Conservation (phyloP, 352 stramenopile genomes). For the Elongisporangium undulatum region DNA sequence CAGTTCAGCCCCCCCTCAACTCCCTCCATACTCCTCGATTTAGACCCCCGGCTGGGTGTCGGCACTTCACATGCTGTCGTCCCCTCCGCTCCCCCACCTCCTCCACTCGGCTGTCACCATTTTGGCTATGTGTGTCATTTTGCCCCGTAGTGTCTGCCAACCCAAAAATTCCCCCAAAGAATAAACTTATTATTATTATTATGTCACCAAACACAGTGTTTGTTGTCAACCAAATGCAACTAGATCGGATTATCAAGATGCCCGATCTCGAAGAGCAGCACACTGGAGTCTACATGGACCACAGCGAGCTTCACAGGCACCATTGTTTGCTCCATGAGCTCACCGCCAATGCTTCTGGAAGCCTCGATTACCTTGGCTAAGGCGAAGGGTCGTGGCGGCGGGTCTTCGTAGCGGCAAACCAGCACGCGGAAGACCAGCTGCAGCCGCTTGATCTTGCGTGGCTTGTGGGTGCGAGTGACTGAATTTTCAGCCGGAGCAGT, state of each 20-base stretch:
- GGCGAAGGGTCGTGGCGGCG: conserved; percentile 16
- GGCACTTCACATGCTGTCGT: neutral
- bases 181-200: conserved; percentile 30
- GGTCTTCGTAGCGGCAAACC: conserved; percentile 42
- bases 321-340: neutral
- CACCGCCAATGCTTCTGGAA: conserved; percentile 5
- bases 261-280: conserved; percentile 62
- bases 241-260: conserved; percentile 8
- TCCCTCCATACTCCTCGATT: neutral
- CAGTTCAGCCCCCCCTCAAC: neutral
- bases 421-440: conserved; percentile 49
- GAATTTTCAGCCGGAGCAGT: neutral
- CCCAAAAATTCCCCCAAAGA: conserved; percentile 6
- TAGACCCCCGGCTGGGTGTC: neutral
- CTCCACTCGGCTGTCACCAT: neutral
- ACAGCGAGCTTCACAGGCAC: conserved; percentile 65
- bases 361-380: conserved; percentile 13
- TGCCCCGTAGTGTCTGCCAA: conserved; percentile 8
- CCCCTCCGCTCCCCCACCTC: neutral
- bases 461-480: conserved; percentile 3
- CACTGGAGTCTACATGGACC: conserved; percentile 41
- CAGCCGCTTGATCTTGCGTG: conserved; percentile 38
- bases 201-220: conserved; percentile 7
- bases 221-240: neutral
- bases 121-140: conserved; percentile 6